A percentile compares a stretch with the other conserved stretches of the same genome.
Evolutionary conservation across 805 yeast species (phyloP).

Genomic region (Hanseniaspora taiwanica): DNA sequence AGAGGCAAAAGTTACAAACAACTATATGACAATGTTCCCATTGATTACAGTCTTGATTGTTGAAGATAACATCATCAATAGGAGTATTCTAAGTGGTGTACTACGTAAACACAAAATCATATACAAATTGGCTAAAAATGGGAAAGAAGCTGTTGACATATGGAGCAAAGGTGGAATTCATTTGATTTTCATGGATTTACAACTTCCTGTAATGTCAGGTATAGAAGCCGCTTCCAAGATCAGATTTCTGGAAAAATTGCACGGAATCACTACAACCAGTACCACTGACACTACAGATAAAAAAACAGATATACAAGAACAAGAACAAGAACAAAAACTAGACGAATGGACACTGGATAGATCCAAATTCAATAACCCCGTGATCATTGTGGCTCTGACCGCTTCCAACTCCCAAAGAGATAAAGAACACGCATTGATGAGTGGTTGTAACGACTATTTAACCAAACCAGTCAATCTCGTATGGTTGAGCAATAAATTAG

Average conservation of each 20-base stretch:
- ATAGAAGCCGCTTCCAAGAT: slow-evolving; percentile 90
- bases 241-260: slow-evolving; percentile 60
- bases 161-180: slow-evolving; percentile 95
- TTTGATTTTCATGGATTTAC: slow-evolving; percentile 92
- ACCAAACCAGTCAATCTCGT: slow-evolving; percentile 91
- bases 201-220: slow-evolving; percentile 91
- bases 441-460: slow-evolving; percentile 94
- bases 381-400: slow-evolving; percentile 94
- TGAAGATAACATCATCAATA: slow-evolving; percentile 92
- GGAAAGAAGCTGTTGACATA: slow-evolving; percentile 86
- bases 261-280: slow-evolving; percentile 36
- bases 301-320: slow-evolving; percentile 14
- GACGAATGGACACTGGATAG: slow-evolving; percentile 46
- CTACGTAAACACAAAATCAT: slow-evolving; percentile 74
- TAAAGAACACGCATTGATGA: slow-evolving; percentile 80
- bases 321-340: slow-evolving; percentile 12
- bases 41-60: slow-evolving; percentile 85
- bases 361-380: slow-evolving; percentile 71
- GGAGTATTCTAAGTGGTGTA: slow-evolving; percentile 80
- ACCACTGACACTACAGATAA: slow-evolving; percentile 4
- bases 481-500: slow-evolving; percentile 88
- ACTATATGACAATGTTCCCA: slow-evolving; percentile 27
- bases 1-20: background rate
- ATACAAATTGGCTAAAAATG: slow-evolving; percentile 80
- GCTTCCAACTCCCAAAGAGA: slow-evolving; percentile 81